Base-by-base conservation (phyloP, 2,329 filamentous ascomycete species). In the Sporothrix brunneoviolacea region DNA sequence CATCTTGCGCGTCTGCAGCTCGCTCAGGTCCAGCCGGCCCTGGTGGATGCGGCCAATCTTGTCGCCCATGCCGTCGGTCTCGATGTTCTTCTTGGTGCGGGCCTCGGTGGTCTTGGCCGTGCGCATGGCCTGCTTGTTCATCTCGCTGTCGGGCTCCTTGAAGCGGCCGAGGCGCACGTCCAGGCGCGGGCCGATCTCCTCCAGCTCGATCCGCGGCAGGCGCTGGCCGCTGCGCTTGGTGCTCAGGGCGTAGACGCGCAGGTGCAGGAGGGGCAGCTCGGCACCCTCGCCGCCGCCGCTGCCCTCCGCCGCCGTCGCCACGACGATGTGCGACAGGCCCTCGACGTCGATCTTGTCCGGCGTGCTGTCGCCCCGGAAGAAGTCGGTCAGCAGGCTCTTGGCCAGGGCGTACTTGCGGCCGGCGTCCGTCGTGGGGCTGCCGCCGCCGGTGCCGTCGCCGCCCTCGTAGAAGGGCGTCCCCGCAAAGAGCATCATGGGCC, bases 1-100 rank as follows among this genome's bases (percentile, higher is more conserved):
- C 91, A 98, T 97, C 82, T 98, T 98, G 64, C 93, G 84, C 48
- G 91, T 94, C 75, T 98, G 93, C 68, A 98, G 69, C 61, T 86
- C 80, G 64, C 75, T 77, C 53, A 98, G 77, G 70, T 98, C 90
- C 70, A 96, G 90, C 73, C 85, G 89, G 63, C 87, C 89, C 54
- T 95, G 70, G 68, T 98, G 93, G 56, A 98, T 86, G 60, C 90
- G 84, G 56, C 91, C 93, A 57, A 97, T 77, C 83, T 97, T 97
- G 70, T 98, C 93, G 65, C 93, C 93, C 72, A 98, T 89, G 38
- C 83, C 70, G 67, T 97, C 91, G 51, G 87, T 94, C 49, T 83
- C 80, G 60, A 98, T 85, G 69, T 98, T 98, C 85, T 98, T 98
- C 85, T 95, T 97, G 55, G 85, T 84, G 70, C 77, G 75, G 71